phyloP scores from a whole-genome alignment of 352 stramenopile genomes.

The Phytophthora sojae region DNA sequence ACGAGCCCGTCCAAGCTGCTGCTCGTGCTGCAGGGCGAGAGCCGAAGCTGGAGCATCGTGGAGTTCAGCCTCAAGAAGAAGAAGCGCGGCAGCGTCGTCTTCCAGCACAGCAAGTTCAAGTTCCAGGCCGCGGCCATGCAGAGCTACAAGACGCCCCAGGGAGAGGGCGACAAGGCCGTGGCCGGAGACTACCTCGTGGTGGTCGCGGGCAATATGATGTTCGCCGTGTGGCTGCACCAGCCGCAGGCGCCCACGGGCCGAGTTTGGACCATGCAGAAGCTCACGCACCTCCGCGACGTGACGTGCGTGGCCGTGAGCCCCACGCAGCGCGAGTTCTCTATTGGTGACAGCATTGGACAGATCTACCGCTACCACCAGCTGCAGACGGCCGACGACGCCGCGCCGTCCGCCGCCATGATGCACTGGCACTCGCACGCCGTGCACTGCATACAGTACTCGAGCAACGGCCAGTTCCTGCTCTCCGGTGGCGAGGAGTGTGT shows the following conservation, averaged over 20 bases:
- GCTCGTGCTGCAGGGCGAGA: slow-evolving; percentile 51
- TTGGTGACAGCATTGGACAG: slow-evolving; percentile 73
- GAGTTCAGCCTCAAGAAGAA: slow-evolving; percentile 85
- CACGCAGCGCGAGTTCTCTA: slow-evolving; percentile 55
- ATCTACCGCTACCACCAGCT: slow-evolving; percentile 62
- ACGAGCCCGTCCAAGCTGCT: slow-evolving; percentile 68
- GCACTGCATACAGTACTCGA: slow-evolving; percentile 73
- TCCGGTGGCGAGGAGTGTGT: slow-evolving; percentile 90
- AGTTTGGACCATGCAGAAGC: slow-evolving; percentile 45
- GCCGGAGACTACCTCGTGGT: slow-evolving; percentile 62
- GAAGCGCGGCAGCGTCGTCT: slow-evolving; percentile 47
- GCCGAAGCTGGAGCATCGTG: slow-evolving; percentile 53
- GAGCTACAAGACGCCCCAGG: slow-evolving; percentile 46
- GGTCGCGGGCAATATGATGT: slow-evolving; percentile 41
- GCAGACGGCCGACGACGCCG: background rate
- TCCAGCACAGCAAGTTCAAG: slow-evolving; percentile 52
- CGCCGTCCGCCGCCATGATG: slow-evolving; percentile 55
- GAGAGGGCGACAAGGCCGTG: background rate
- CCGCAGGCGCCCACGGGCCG: slow-evolving; percentile 33
- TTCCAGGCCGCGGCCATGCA: slow-evolving; percentile 66
- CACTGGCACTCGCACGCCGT: slow-evolving; percentile 91
- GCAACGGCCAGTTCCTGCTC: slow-evolving; percentile 78
- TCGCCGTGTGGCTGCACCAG: slow-evolving; percentile 52
- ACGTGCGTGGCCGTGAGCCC: slow-evolving; percentile 72
- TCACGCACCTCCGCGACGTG: slow-evolving; percentile 58